Evolutionary conservation across 768 basidiomycete genomes (phyloP).

Genomic region (Rubroboletus satanas): DNA sequence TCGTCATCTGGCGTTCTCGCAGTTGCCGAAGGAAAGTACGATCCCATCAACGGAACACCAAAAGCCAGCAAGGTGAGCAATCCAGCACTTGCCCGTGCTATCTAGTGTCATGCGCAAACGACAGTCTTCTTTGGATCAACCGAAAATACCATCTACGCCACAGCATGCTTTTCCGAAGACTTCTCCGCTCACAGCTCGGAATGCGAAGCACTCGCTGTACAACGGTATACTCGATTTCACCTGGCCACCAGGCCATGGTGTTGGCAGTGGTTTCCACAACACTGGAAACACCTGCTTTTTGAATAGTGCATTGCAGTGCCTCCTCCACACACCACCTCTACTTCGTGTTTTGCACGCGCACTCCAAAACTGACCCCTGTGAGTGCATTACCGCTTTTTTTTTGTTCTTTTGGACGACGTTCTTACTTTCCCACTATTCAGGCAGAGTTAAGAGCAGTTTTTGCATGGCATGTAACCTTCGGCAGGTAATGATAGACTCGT

Average conservation of each 20-base stretch:
- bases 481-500: constrained; percentile 50
- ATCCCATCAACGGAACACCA: constrained; percentile 72
- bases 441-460: constrained; percentile 46
- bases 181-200: constrained; percentile 19
- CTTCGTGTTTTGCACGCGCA: constrained; percentile 57
- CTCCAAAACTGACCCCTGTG: constrained; percentile 52
- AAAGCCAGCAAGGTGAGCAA: constrained; percentile 48
- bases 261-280: constrained; percentile 72
- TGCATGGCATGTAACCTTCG: constrained; percentile 80
- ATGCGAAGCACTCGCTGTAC: constrained; percentile 41
- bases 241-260: constrained; percentile 51
- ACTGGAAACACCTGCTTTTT: constrained; percentile 94
- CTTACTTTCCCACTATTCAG: constrained; percentile 26
- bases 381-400: constrained; percentile 28
- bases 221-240: constrained; percentile 53
- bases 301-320: constrained; percentile 90
- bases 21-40: constrained; percentile 71
- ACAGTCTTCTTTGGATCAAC: constrained; percentile 17
- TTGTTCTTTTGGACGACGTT: not conserved
- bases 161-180: constrained; percentile 29
- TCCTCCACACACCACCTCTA: constrained; percentile 89
- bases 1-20: constrained; percentile 74
- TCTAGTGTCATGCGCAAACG: constrained; percentile 1
- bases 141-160: constrained; percentile 25
- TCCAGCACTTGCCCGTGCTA: not conserved